Percentiles rank a stretch among this genome's conserved stretches.
These are phyloP conservation scores for Favolaschia claudopus DNA, from an alignment of 768 basidiomycete genomes.

Conservation along the genomic window DNA sequence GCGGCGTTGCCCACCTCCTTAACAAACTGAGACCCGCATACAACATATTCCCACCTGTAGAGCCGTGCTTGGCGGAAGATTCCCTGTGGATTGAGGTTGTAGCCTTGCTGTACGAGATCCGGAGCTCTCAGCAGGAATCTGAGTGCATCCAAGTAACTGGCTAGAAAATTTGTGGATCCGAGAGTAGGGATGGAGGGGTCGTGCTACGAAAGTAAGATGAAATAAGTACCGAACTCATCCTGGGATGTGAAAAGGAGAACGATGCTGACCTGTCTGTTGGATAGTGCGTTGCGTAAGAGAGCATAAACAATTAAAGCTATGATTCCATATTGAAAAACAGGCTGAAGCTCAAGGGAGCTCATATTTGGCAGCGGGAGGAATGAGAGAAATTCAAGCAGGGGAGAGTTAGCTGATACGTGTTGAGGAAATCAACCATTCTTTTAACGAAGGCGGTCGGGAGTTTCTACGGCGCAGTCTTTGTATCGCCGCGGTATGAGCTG, in stretches of 20 bases:
- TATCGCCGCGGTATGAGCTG: too few species aligned
- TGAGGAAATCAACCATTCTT: too few species aligned
- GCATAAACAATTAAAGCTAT: too few species aligned
- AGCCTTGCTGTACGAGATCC: slow-evolving; percentile 5
- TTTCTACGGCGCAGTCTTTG: too few species aligned
- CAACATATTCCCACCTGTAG: slow-evolving; percentile 47
- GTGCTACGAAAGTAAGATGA: background rate
- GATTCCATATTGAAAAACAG: too few species aligned
- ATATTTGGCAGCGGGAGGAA: too few species aligned
- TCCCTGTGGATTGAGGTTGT: slow-evolving; percentile 13
- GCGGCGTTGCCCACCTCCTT: slow-evolving; percentile 50
- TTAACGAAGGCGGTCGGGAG: too few species aligned
- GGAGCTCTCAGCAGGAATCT: slow-evolving; percentile 3
- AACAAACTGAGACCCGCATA: slow-evolving; percentile 39
- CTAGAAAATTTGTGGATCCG: slow-evolving; percentile 8
- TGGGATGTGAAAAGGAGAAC: background rate
- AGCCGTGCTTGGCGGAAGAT: slow-evolving; percentile 13
- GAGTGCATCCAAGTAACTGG: slow-evolving; percentile 14
- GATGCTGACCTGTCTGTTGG: too few species aligned
- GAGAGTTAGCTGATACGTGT: too few species aligned
- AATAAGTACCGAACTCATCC: background rate
- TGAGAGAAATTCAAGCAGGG: too few species aligned
- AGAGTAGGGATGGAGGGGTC: slow-evolving; percentile 11
- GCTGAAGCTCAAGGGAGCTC: too few species aligned
- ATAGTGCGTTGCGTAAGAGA: too few species aligned